phyloP scores from a whole-genome alignment of 1,284 basidiomycete genomes.

The Rhodotorula sp. region DNA sequence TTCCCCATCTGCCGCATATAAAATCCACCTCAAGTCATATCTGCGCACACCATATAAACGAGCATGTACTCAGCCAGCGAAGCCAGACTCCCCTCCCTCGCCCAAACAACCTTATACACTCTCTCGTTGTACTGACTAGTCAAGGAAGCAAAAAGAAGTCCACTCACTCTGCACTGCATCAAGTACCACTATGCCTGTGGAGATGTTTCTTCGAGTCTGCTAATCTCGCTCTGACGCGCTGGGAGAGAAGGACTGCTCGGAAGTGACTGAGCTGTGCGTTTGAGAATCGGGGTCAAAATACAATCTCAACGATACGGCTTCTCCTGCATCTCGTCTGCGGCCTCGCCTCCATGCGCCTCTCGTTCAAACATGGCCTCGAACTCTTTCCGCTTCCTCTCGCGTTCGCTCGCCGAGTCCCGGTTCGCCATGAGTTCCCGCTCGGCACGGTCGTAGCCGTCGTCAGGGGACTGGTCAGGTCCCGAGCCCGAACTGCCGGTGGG shows the following conservation, averaged over 20 bases:
- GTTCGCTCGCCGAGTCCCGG: constrained; percentile 18
- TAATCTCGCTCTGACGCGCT: too few relatives aligned
- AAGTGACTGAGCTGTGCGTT: neutral
- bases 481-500: neutral
- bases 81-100: too few relatives aligned
- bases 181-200: too few relatives aligned
- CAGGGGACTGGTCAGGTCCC: neutral
- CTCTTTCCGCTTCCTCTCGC: constrained; percentile 22
- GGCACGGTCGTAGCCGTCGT: neutral
- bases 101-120: too few relatives aligned
- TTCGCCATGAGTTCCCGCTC: neutral
- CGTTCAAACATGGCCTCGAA: constrained; percentile 28
- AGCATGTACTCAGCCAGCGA: too few relatives aligned
- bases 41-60: too few relatives aligned
- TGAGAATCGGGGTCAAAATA: neutral
- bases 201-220: too few relatives aligned
- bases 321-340: constrained; percentile 17
- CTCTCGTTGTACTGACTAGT: too few relatives aligned
- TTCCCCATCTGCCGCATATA: neutral
- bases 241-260: too few relatives aligned
- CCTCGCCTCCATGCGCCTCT: constrained; percentile 26
- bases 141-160: too few relatives aligned
- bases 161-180: too few relatives aligned
- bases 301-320: neutral
- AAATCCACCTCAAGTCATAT: neutral